Evolutionary conservation across 805 yeast species (phyloP), one percentile per base, ranked within the genome.

Genomic region (Suhomyces vadensis): DNA sequence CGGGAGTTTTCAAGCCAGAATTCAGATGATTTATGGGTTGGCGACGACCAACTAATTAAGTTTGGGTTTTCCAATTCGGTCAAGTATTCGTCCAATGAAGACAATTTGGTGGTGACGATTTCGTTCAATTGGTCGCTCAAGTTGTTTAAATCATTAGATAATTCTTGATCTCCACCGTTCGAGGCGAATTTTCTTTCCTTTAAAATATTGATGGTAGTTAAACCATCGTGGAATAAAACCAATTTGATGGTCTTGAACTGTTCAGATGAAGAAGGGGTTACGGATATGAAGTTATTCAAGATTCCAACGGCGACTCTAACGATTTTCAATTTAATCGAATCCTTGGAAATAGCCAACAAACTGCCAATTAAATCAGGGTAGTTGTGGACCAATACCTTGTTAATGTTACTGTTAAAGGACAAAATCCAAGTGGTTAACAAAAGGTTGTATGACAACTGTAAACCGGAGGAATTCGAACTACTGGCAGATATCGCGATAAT

Each of bases 11-110:
- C 94, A 48, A 82, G 75, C 96, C 98, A 94, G 65, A 94, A 94
- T 42, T 87, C 89, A 41, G 79, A 81, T 39, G 88, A 86, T 57
- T 82, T 80, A 68, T 94, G 99, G 17, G 96, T 90, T 42, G 99
- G 98, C 2, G 95, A 84, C 2, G 74, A 58, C 71, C 71, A 71
- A 85, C 96, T 88, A 50, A 80, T 78, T 58, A 94, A 78, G 46
- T 78, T 75, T 48, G 87, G 86, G 46, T 91, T 81, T 48, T 82
- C 83, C 49, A 94, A 76, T 67, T 94, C 98, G 38, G 88, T 81
- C 56, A 79, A 73, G 63, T 92, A 94, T 63, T 91, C 97, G 59
- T 94, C 98, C 63, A 92, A 87, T 1, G 96, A 89, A 4, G 97
- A 85, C 71, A 94, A 78, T 53, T 79, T 81, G 41, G 60, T 62